phyloP scores from a whole-genome alignment of 352 stramenopile genomes.

The Phytophthora capsici region DNA sequence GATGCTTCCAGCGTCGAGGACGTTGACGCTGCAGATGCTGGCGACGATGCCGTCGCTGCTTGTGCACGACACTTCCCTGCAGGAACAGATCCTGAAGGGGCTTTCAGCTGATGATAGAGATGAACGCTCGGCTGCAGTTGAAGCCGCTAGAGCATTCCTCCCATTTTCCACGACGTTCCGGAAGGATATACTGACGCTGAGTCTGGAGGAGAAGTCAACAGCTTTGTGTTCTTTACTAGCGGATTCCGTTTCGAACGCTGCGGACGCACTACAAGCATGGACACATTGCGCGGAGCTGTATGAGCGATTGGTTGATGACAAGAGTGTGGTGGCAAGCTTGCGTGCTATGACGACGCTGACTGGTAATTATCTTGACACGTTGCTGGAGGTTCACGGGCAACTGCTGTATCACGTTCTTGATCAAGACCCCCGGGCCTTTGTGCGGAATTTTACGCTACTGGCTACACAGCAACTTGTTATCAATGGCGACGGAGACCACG shows the following conservation, averaged over 20 bases:
- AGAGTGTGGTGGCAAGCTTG: slow-evolving; percentile 36
- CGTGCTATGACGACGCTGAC: slow-evolving; percentile 44
- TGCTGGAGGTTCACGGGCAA: slow-evolving; percentile 38
- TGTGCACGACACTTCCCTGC: slow-evolving; percentile 28
- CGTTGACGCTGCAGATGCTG: slow-evolving; percentile 45
- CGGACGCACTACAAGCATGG: slow-evolving; percentile 49
- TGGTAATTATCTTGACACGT: slow-evolving; percentile 15
- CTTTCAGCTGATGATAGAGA: slow-evolving; percentile 26
- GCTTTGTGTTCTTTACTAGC: slow-evolving; percentile 31
- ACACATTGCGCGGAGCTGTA: slow-evolving; percentile 48
- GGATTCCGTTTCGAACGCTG: slow-evolving; percentile 21
- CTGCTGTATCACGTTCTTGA: slow-evolving; percentile 40
- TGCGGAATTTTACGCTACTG: slow-evolving; percentile 44
- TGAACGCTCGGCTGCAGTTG: slow-evolving; percentile 41
- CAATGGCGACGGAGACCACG: slow-evolving; percentile 9
- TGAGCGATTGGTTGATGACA: slow-evolving; percentile 41
- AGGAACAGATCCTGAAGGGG: slow-evolving; percentile 30
- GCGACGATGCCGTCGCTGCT: slow-evolving; percentile 55
- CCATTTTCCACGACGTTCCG: slow-evolving; percentile 34
- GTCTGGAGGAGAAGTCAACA: slow-evolving; percentile 21
- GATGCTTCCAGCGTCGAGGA: slow-evolving; percentile 26
- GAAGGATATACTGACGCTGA: slow-evolving; percentile 28
- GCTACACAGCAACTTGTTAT: slow-evolving; percentile 36
- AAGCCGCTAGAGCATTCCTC: slow-evolving; percentile 36
- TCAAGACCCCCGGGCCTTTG: slow-evolving; percentile 37